Evolutionary conservation across 2,329 filamentous ascomycete genomes (phyloP).

Genomic region (Xylariaceae sp.): DNA sequence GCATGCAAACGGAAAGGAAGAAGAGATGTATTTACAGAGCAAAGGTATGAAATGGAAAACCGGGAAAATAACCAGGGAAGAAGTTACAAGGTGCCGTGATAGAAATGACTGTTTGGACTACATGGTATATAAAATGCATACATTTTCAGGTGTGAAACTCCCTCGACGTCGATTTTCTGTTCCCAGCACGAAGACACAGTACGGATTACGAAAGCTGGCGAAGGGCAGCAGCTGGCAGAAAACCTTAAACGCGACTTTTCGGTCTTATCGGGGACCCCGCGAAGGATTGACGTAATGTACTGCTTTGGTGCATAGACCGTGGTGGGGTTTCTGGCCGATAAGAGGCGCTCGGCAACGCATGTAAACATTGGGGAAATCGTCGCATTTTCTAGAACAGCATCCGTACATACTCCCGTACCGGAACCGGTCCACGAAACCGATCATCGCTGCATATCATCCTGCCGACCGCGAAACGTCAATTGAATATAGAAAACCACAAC

Average conservation of each 20-base stretch:
- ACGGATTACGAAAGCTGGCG: too few relatives aligned
- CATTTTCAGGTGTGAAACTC: too few relatives aligned
- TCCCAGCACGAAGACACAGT: too few relatives aligned
- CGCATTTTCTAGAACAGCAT: not conserved
- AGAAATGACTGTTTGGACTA: too few relatives aligned
- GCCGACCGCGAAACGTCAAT: not conserved
- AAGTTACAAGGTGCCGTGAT: too few relatives aligned
- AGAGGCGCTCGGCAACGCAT: constrained; percentile 26
- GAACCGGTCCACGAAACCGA: not conserved
- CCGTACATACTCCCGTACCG: not conserved
- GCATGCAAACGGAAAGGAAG: not conserved
- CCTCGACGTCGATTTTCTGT: too few relatives aligned
- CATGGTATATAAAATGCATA: too few relatives aligned
- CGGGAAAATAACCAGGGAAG: not conserved
- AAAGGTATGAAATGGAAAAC: not conserved
- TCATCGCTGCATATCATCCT: not conserved
- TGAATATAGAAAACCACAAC: not conserved
- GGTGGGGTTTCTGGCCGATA: not conserved
- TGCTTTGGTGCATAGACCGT: constrained; percentile 1
- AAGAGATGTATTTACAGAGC: not conserved
- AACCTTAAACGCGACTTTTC: too few relatives aligned
- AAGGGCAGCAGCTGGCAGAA: too few relatives aligned
- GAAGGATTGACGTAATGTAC: not conserved
- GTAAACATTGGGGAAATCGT: constrained; percentile 23
- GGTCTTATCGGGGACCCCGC: not conserved